phyloP scores from a whole-genome alignment of 345 rosid genomes.

The Eucalyptus lansdowneana region DNA sequence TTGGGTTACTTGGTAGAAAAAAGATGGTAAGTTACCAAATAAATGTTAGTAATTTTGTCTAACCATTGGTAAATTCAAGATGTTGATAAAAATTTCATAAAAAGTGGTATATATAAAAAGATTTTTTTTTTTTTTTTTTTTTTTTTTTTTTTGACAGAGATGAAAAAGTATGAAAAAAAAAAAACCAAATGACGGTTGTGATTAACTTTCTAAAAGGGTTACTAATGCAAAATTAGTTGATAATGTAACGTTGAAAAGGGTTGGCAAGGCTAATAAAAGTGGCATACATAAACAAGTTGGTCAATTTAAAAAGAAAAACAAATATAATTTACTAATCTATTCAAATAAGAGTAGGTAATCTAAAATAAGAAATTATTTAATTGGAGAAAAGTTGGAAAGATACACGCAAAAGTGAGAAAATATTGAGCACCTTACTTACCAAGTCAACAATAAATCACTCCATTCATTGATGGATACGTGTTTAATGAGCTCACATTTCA shows the following conservation, averaged over 20 bases:
- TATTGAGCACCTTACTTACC: too few relatives aligned
- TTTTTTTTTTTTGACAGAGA: background rate
- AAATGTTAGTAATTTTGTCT: background rate
- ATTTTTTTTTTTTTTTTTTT: too few relatives aligned
- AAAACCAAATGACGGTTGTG: background rate
- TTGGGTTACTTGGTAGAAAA: background rate
- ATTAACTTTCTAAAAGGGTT: background rate
- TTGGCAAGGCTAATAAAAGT: background rate
- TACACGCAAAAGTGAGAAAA: background rate
- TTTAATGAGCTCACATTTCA: too few relatives aligned
- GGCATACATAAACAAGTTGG: background rate
- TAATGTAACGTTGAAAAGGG: background rate
- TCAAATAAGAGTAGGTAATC: background rate
- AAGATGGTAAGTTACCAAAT: too few relatives aligned
- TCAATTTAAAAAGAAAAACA: background rate
- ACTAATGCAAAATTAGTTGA: background rate
- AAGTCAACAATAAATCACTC: too few relatives aligned
- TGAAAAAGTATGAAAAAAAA: too few relatives aligned
- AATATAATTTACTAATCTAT: background rate
- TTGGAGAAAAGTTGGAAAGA: background rate
- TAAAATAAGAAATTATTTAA: background rate
- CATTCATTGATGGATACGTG: too few relatives aligned
- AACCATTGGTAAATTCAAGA: background rate
- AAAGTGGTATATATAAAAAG: background rate
- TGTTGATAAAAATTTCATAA: background rate